These are phyloP conservation scores for Penicillium argentinense DNA, from an alignment of 495 filamentous ascomycete genomes.

Conservation along the genomic window DNA sequence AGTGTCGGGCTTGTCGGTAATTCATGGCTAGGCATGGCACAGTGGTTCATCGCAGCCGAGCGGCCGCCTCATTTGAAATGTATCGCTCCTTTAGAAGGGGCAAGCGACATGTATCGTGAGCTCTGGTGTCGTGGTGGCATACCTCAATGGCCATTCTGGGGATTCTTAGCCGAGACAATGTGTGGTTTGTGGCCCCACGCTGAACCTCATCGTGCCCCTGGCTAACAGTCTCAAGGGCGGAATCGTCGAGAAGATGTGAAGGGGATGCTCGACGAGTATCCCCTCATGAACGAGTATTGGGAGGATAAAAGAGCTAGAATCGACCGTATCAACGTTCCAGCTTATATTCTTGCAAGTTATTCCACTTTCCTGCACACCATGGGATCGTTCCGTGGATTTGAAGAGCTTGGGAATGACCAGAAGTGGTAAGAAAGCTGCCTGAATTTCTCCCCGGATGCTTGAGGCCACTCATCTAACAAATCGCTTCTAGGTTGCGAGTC, in stretches of 20 bases:
- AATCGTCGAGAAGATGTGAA: slow-evolving; percentile 32
- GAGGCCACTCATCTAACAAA: no score
- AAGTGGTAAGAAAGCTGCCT: slow-evolving; percentile 2
- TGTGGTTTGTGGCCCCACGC: no score
- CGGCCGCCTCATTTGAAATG: slow-evolving; percentile 36
- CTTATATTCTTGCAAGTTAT: slow-evolving; percentile 23
- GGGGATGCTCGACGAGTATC: slow-evolving; percentile 19
- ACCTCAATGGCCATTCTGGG: slow-evolving; percentile 7
- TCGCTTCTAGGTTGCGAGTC: no score
- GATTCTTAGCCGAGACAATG: no score
- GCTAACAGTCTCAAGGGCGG: no score
- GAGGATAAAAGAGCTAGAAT: slow-evolving; percentile 22
- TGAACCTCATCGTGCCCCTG: no score
- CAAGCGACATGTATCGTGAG: slow-evolving; percentile 39
- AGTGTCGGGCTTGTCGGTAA: slow-evolving; percentile 31
- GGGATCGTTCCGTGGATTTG: slow-evolving; percentile 37
- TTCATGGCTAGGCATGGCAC: slow-evolving; percentile 29
- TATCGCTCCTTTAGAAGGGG: slow-evolving; percentile 45
- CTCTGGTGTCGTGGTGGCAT: slow-evolving; percentile 46
- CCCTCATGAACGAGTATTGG: slow-evolving; percentile 20
- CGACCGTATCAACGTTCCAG: slow-evolving; percentile 19
- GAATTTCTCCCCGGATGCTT: no score
- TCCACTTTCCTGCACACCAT: slow-evolving; percentile 34
- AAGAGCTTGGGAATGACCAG: slow-evolving; percentile 23
- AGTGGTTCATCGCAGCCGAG: slow-evolving; percentile 39